phyloP scores from a whole-genome alignment of 176 grass and related monocot species.

The Paspalum vaginatum region DNA sequence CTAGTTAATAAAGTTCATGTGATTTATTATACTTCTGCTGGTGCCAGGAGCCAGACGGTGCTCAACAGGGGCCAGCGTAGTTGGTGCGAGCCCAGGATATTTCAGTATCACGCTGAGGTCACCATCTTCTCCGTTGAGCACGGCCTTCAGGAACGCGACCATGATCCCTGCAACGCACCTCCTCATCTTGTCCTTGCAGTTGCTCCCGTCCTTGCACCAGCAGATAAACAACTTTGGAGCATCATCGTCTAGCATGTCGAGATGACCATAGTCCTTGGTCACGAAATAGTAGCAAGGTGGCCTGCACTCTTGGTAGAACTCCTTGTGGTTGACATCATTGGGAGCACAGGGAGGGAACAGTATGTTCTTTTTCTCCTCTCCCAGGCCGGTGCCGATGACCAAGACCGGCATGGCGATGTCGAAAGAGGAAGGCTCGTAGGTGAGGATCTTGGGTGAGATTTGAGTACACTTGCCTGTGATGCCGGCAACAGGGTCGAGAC shows the following conservation, averaged over 20 bases:
- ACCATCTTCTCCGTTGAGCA: slow-evolving; percentile 20
- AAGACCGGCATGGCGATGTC: slow-evolving; percentile 36
- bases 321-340: slow-evolving; percentile 49
- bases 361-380: slow-evolving; percentile 48
- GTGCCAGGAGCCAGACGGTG: neutral
- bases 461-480: slow-evolving; percentile 1
- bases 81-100: slow-evolving; percentile 43
- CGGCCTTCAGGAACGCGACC: slow-evolving; percentile 54
- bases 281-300: slow-evolving; percentile 62
- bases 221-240: slow-evolving; percentile 47
- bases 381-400: slow-evolving; percentile 59
- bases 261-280: slow-evolving; percentile 58
- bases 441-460: slow-evolving; percentile 52
- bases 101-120: slow-evolving; percentile 48
- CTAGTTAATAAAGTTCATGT: neutral
- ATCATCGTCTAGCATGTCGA: slow-evolving; percentile 60
- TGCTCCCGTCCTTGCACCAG: slow-evolving; percentile 54
- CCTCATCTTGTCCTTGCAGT: slow-evolving; percentile 58
- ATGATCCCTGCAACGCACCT: slow-evolving; percentile 49
- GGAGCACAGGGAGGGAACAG: slow-evolving; percentile 57
- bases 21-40: neutral
- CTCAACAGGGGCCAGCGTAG: slow-evolving; percentile 47
- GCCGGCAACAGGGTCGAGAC: slow-evolving; percentile 61
- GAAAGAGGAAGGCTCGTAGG: slow-evolving; percentile 50
- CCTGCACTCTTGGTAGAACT: slow-evolving; percentile 62